These are phyloP conservation scores for Metschnikowia koreensis DNA, from an alignment of 805 yeast genomes.

Conservation along the genomic window DNA sequence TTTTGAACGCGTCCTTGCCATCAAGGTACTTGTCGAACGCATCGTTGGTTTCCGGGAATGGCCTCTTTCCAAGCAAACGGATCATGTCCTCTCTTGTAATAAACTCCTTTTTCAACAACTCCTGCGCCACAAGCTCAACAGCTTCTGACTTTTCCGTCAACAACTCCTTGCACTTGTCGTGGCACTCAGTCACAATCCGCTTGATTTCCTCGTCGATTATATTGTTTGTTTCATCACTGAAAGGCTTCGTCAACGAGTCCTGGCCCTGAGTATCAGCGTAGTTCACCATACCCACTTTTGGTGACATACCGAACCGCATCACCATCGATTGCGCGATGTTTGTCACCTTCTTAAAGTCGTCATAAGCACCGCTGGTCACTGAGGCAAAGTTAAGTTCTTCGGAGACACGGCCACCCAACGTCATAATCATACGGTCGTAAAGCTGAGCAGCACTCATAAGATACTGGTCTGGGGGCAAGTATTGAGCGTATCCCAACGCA, in stretches of 20 bases:
- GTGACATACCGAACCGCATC: slow-evolving; percentile 88
- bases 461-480: slow-evolving; percentile 89
- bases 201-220: slow-evolving; percentile 69
- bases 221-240: slow-evolving; percentile 68
- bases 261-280: slow-evolving; percentile 50
- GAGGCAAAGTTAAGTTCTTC: slow-evolving; percentile 89
- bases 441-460: slow-evolving; percentile 75
- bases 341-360: slow-evolving; percentile 95
- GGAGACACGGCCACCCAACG: slow-evolving; percentile 94
- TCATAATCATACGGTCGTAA: slow-evolving; percentile 90
- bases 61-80: slow-evolving; percentile 82
- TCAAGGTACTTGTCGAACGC: slow-evolving; percentile 79
- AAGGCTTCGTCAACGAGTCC: slow-evolving; percentile 56
- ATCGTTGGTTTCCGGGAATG: slow-evolving; percentile 85
- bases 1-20: slow-evolving; percentile 43
- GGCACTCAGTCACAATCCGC: slow-evolving; percentile 63
- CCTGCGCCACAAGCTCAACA: slow-evolving; percentile 84
- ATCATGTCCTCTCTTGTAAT: slow-evolving; percentile 94
- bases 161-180: slow-evolving; percentile 55
- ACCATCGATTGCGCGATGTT: slow-evolving; percentile 94
- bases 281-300: slow-evolving; percentile 65
- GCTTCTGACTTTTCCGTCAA: slow-evolving; percentile 69
- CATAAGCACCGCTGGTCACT: slow-evolving; percentile 96
- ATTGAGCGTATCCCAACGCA: slow-evolving; percentile 96
- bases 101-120: slow-evolving; percentile 81